Conservation (phyloP, 192 early-diverging fungal species). For the Umbelopsis ramanniana region DNA sequence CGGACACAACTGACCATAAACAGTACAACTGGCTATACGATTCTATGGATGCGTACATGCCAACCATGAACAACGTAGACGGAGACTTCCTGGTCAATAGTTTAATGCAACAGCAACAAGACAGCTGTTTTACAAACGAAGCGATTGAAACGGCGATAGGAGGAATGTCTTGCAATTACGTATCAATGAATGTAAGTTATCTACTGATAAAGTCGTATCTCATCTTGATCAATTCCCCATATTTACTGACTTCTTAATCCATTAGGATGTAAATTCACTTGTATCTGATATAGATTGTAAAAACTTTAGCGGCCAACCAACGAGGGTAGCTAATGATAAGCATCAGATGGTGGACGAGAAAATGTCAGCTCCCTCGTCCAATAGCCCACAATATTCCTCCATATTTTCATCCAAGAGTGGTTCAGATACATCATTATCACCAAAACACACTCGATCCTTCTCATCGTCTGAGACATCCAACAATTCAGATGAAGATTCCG, state of each 20-base stretch:
- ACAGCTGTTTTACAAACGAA: slow-evolving; percentile 20
- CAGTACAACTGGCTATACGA: slow-evolving; percentile 34
- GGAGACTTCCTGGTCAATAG: slow-evolving; percentile 12
- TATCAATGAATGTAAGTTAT: background rate
- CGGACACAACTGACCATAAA: slow-evolving; percentile 5
- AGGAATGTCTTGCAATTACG: slow-evolving; percentile 26
- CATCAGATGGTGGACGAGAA: background rate
- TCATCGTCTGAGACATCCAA: slow-evolving; percentile 9
- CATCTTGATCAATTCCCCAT: background rate
- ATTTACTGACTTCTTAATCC: background rate
- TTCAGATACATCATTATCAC: background rate
- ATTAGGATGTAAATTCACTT: slow-evolving; percentile 43
- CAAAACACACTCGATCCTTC: background rate
- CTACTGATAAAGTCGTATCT: background rate
- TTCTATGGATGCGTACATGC: slow-evolving; percentile 23
- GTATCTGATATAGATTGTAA: slow-evolving; percentile 40
- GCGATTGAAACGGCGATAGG: slow-evolving; percentile 21
- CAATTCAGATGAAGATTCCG: slow-evolving; percentile 11
- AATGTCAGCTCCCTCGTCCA: background rate
- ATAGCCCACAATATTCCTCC: background rate
- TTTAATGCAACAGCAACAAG: slow-evolving; percentile 1
- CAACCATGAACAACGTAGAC: slow-evolving; percentile 11
- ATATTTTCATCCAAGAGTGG: slow-evolving; percentile 15
- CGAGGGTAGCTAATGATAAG: background rate
- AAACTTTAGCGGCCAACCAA: background rate